Conservation (phyloP, 139 green algal species). For the Pycnococcus provasolii region DNA sequence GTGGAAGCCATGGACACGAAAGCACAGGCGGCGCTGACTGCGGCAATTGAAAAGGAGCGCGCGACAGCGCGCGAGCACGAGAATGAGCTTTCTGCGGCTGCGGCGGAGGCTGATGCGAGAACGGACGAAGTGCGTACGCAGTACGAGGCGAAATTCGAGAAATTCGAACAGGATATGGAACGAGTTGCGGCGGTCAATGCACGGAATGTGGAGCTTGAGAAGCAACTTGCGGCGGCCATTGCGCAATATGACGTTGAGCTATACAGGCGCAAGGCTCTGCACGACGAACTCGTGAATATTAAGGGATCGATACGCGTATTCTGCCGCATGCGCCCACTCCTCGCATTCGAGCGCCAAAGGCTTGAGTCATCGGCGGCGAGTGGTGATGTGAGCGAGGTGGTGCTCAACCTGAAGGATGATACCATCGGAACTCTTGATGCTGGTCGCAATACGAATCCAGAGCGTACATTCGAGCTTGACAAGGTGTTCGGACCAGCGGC, state of each 20-base stretch:
- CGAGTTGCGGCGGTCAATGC: no score
- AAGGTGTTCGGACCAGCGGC: conserved; percentile 62
- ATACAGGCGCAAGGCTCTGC: not conserved
- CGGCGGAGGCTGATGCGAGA: no score
- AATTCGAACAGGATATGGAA: no score
- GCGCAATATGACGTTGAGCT: conserved; percentile 5
- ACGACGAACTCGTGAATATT: conserved; percentile 21
- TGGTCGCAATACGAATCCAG: conserved; percentile 18
- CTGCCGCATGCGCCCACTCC: conserved; percentile 30
- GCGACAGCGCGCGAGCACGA: no score
- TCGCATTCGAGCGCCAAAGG: not conserved
- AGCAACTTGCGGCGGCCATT: not conserved
- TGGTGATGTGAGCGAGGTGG: not conserved
- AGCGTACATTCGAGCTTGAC: conserved; percentile 53
- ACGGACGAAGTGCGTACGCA: no score
- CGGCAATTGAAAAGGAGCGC: no score
- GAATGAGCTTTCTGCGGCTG: no score
- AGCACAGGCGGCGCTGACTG: no score
- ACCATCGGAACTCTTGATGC: not conserved
- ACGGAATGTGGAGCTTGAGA: no score
- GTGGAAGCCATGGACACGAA: no score
- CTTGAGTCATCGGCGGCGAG: not conserved
- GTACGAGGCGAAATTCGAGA: no score
- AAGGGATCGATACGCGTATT: conserved; percentile 42
- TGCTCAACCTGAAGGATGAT: not conserved